Percentiles rank a stretch among this genome's conserved stretches.
These are phyloP conservation scores for Curvularia verruculosa DNA, from an alignment of 2,329 filamentous ascomycete species.

Conservation along the genomic window DNA sequence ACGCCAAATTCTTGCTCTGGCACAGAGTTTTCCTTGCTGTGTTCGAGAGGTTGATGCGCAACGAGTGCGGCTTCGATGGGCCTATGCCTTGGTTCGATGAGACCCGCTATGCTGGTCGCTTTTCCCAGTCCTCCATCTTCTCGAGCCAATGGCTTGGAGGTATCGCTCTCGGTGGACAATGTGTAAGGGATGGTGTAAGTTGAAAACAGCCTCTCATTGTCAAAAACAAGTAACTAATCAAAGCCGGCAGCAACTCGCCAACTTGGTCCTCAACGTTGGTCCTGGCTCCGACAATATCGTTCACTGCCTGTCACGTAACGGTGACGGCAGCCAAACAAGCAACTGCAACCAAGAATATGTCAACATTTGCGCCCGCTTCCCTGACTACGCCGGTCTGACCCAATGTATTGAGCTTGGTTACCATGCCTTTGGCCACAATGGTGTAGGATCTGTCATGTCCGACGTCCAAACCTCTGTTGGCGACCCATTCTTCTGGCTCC, in stretches of 20 bases:
- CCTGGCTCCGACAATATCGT: conserved; percentile 33
- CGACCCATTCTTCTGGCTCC: conserved; percentile 56
- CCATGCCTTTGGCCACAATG: conserved; percentile 47
- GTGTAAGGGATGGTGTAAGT: conserved; percentile 45
- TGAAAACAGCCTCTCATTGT: neutral
- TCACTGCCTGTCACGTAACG: conserved; percentile 44
- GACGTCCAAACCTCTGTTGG: conserved; percentile 42
- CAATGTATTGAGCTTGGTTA: conserved; percentile 37
- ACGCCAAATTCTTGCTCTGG: conserved; percentile 51
- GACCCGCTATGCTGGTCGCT: conserved; percentile 41
- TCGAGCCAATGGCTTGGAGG: conserved; percentile 35
- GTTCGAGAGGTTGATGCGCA: conserved; percentile 52
- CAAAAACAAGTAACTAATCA: conserved; percentile 12
- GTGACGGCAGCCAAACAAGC: conserved; percentile 30
- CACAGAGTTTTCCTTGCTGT: conserved; percentile 50
- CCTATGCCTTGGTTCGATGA: conserved; percentile 50
- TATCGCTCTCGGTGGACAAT: conserved; percentile 33
- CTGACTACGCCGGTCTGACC: conserved; percentile 38
- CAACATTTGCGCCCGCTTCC: conserved; percentile 34
- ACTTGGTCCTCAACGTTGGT: conserved; percentile 39
- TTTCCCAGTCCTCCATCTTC: conserved; percentile 40
- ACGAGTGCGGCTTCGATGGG: conserved; percentile 52
- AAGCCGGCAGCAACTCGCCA: conserved; percentile 37
- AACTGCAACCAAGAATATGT: conserved; percentile 39
- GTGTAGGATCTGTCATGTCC: conserved; percentile 44